Evolutionary conservation across 2,329 filamentous ascomycete species (phyloP).

Genomic region (Truncatella angustata): DNA sequence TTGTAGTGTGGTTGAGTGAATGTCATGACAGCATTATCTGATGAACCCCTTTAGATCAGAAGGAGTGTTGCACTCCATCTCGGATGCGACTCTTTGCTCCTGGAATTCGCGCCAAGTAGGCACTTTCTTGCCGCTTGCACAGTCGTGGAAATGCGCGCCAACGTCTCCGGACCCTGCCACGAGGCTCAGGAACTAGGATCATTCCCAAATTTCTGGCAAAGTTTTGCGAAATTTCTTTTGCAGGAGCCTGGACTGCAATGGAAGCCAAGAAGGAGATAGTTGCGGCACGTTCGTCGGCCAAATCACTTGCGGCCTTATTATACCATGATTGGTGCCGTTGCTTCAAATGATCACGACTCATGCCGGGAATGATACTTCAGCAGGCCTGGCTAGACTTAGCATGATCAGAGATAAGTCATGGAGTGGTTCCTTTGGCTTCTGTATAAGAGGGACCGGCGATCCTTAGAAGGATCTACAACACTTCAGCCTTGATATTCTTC

Average conservation of each 20-base stretch:
- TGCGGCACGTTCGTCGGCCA: constrained; percentile 3
- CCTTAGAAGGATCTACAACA: not conserved
- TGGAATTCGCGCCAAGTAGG: not conserved
- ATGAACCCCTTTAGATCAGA: constrained; percentile 2
- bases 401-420: too few relatives aligned
- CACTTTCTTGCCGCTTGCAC: not conserved
- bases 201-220: not conserved
- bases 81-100: not conserved
- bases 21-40: constrained; percentile 5
- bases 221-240: not conserved
- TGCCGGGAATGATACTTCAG: too few relatives aligned
- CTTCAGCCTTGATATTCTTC: not conserved
- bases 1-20: not conserved
- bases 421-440: too few relatives aligned
- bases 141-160: not conserved
- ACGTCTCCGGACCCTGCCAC: not conserved
- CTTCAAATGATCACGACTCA: constrained; percentile 5
- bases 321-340: constrained; percentile 2
- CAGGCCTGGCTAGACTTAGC: too few relatives aligned
- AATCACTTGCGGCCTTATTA: constrained; percentile 4
- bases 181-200: not conserved
- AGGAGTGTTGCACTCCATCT: not conserved
- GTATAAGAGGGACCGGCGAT: not conserved
- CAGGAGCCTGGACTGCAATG: not conserved
- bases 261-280: not conserved